phyloP scores from a whole-genome alignment of 176 grass and related monocot species.

The Zoysia pacifica region DNA sequence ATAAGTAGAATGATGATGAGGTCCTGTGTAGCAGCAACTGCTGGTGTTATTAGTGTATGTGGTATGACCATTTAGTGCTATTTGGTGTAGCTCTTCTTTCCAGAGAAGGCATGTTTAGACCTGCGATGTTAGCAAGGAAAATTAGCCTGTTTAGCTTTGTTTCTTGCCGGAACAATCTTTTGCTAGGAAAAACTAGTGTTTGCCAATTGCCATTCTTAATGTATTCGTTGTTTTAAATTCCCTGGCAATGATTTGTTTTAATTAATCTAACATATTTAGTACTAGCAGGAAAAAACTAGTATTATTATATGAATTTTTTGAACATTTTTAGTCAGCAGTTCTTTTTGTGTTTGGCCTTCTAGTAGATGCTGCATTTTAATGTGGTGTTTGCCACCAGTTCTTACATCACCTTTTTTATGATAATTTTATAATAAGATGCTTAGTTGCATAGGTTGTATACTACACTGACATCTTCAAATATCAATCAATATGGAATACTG shows the following conservation, averaged over 20 bases:
- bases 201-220: too few relatives aligned
- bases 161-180: not conserved
- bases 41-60: not conserved
- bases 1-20: not conserved
- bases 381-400: not conserved
- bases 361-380: too few relatives aligned
- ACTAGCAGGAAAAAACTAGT: too few relatives aligned
- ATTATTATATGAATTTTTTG: too few relatives aligned
- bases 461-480: not conserved
- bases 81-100: not conserved
- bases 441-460: not conserved
- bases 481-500: not conserved
- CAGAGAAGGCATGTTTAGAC: not conserved
- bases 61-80: not conserved
- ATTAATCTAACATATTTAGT: too few relatives aligned
- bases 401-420: not conserved
- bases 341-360: too few relatives aligned
- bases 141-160: too few relatives aligned
- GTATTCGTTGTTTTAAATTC: too few relatives aligned
- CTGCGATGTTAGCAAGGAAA: not conserved
- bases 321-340: too few relatives aligned
- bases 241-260: too few relatives aligned
- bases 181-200: too few relatives aligned
- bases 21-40: not conserved
- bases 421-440: not conserved